Conservation (phyloP, 2,329 filamentous ascomycete species). For the Exophiala alcalophila region DNA sequence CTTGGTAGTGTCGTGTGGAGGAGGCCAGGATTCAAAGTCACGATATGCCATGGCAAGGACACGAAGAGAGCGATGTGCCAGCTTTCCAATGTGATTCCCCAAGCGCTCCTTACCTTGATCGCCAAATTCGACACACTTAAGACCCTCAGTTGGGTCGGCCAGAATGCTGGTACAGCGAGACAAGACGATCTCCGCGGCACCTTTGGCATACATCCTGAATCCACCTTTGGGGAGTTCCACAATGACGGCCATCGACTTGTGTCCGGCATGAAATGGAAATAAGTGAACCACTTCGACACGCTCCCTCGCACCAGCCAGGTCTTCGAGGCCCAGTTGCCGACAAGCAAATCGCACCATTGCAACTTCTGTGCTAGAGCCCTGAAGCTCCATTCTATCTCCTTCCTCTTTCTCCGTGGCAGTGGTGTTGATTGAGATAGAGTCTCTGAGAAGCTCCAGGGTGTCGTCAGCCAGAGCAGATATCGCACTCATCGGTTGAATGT, state of each 20-base stretch:
- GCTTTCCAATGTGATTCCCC: constrained; percentile 59
- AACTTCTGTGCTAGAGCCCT: constrained; percentile 76
- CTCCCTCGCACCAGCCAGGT: constrained; percentile 59
- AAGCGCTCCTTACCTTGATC: constrained; percentile 50
- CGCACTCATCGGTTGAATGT: constrained; percentile 15
- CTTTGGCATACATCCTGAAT: constrained; percentile 57
- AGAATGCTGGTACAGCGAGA: constrained; percentile 51
- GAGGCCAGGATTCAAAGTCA: constrained; percentile 83
- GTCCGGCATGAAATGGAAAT: constrained; percentile 59
- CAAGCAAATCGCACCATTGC: constrained; percentile 67
- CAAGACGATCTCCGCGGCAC: constrained; percentile 52
- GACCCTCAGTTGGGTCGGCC: constrained; percentile 58
- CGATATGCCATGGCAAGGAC: constrained; percentile 82
- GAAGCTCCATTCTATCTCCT: constrained; percentile 58
- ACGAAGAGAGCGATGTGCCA: constrained; percentile 74
- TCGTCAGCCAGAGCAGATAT: constrained; percentile 47
- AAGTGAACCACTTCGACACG: constrained; percentile 57
- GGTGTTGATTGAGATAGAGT: constrained; percentile 66
- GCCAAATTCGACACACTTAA: constrained; percentile 42
- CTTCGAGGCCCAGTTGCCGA: constrained; percentile 63
- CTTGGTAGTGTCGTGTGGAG: constrained; percentile 57
- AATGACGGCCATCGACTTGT: constrained; percentile 68
- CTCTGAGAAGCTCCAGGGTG: constrained; percentile 56
- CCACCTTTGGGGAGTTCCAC: constrained; percentile 54
- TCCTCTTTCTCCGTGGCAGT: constrained; percentile 66